phyloP scores from a whole-genome alignment of 345 rosid genomes.

The Boechera stricta region DNA sequence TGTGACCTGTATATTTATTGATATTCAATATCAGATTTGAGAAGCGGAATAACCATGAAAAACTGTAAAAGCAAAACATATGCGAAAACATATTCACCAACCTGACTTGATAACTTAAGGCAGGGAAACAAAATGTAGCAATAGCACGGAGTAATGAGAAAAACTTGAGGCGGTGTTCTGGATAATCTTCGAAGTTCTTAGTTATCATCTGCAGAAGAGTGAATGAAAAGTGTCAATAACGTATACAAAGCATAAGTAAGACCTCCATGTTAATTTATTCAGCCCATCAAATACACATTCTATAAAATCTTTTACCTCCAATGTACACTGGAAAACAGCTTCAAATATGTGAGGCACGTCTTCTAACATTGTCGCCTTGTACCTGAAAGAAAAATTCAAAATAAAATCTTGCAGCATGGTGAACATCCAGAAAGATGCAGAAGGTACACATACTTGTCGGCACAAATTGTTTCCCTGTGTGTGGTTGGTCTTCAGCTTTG shows the following conservation, averaged over 20 bases:
- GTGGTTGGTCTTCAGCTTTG: slow-evolving; percentile 99
- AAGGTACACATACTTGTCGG: slow-evolving; percentile 75
- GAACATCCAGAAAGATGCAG: slow-evolving; percentile 6
- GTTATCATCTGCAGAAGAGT: slow-evolving; percentile 85
- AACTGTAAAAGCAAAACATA: slow-evolving; percentile 8
- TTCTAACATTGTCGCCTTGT: slow-evolving; percentile 91
- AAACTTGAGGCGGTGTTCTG: slow-evolving; percentile 98
- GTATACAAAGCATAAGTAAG: slow-evolving; percentile 7
- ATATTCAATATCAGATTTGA: slow-evolving; percentile 28
- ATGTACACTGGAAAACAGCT: slow-evolving; percentile 97
- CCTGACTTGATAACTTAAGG: slow-evolving; percentile 94
- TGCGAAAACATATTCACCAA: slow-evolving; percentile 47
- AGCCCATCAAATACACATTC: background rate
- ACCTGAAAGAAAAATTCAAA: slow-evolving; percentile 53
- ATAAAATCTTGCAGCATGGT: slow-evolving; percentile 20
- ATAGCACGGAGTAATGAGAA: slow-evolving; percentile 97
- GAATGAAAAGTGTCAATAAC: slow-evolving; percentile 14
- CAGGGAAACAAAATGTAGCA: slow-evolving; percentile 92
- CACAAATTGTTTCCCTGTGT: slow-evolving; percentile 97
- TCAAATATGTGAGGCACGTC: slow-evolving; percentile 98
- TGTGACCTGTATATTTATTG: slow-evolving; percentile 62
- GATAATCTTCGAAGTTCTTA: slow-evolving; percentile 96
- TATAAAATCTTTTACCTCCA: slow-evolving; percentile 65
- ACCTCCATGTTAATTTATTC: slow-evolving; percentile 11
- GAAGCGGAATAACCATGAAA: background rate